Evolutionary conservation across 768 basidiomycete genomes (phyloP).

Genomic region (Boletus bicolor): DNA sequence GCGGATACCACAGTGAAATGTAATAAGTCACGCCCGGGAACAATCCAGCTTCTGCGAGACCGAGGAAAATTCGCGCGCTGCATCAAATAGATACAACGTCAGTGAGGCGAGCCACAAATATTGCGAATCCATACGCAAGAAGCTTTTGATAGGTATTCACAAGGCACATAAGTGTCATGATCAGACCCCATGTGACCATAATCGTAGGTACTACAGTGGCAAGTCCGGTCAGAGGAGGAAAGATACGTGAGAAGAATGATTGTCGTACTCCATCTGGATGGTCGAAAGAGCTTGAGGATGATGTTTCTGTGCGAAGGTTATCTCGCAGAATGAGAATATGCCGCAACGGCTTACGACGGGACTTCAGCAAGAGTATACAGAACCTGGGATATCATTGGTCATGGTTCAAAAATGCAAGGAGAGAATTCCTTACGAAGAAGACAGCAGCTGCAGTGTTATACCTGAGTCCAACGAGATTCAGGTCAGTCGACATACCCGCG

Average conservation of each 20-base stretch:
- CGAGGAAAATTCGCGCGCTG: slow-evolving; percentile 43
- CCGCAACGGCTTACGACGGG: not conserved
- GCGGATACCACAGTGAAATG: slow-evolving; percentile 59
- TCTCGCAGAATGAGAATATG: not conserved
- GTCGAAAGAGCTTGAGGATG: slow-evolving; percentile 33
- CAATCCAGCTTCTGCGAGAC: slow-evolving; percentile 46
- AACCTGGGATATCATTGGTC: not conserved
- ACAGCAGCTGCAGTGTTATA: not conserved
- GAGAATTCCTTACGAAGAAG: not conserved
- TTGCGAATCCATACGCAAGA: slow-evolving; percentile 26
- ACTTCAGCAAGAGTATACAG: not conserved
- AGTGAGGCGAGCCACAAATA: not conserved
- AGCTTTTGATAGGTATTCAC: slow-evolving; percentile 33
- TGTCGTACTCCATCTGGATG: slow-evolving; percentile 37
- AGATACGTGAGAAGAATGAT: not conserved
- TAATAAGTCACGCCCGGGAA: slow-evolving; percentile 42
- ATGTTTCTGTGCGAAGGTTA: slow-evolving; percentile 33
- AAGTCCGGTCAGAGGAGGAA: slow-evolving; percentile 8
- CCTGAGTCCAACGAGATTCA: not conserved
- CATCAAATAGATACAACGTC: not conserved
- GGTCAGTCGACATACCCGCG: not conserved
- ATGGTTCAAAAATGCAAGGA: not conserved
- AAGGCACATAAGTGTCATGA: slow-evolving; percentile 40
- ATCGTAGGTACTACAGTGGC: slow-evolving; percentile 36
- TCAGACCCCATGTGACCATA: slow-evolving; percentile 39